These are phyloP conservation scores for Uronychia binucleata DNA, from an alignment of 73 alveolate species.

Conservation along the genomic window DNA sequence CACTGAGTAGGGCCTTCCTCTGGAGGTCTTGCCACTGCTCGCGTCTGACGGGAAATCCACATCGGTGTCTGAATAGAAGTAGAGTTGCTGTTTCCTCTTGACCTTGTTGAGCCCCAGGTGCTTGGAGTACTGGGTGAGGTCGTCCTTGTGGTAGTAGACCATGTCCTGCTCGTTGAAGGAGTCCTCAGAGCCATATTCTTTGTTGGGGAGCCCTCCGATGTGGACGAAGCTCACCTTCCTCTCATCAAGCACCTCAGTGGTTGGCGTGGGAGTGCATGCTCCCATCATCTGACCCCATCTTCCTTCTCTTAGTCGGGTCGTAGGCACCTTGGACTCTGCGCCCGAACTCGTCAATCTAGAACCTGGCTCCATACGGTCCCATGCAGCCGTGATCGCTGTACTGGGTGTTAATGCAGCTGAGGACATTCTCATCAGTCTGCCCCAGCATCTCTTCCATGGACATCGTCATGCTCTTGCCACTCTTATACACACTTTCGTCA, in stretches of 20 bases:
- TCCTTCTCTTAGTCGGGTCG: constrained; percentile 1
- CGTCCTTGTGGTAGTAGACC: constrained; percentile 54
- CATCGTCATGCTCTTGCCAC: neutral
- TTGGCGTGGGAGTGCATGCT: constrained; percentile 38
- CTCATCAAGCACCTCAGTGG: constrained; percentile 38
- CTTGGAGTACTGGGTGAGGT: constrained; percentile 36
- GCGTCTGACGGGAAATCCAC: neutral
- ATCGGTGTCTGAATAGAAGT: constrained; percentile 26
- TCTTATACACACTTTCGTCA: neutral
- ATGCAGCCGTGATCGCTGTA: neutral
- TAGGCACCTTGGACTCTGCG: neutral
- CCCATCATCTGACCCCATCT: neutral
- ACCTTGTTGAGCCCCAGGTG: constrained; percentile 45
- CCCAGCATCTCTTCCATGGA: constrained; percentile 4
- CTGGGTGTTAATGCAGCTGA: neutral
- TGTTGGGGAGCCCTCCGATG: constrained; percentile 28
- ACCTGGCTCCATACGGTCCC: neutral
- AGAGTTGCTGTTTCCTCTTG: constrained; percentile 12
- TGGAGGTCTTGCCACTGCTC: neutral
- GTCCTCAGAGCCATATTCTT: constrained; percentile 33
- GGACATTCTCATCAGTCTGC: neutral
- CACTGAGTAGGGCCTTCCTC: neutral
- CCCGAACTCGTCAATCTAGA: neutral
- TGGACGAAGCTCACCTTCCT: constrained; percentile 39
- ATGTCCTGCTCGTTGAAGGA: constrained; percentile 47